phyloP scores from a whole-genome alignment of 371 early-diverging fungal genomes.

The Cokeromyces recurvatus region DNA sequence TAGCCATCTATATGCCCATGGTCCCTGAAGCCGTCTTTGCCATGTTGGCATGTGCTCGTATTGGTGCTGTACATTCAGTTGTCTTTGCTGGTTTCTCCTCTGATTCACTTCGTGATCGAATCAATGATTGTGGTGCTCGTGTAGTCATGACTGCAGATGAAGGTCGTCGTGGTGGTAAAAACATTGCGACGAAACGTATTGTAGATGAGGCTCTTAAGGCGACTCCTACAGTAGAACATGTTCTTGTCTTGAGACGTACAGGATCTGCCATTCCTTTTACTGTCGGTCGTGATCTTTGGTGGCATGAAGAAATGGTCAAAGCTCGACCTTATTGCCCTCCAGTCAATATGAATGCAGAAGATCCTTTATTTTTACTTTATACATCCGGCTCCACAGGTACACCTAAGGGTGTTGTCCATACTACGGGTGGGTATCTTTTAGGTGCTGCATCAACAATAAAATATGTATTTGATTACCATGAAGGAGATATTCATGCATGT shows the following conservation, averaged over 20 bases:
- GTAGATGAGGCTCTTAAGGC: constrained; percentile 80
- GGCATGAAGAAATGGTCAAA: constrained; percentile 75
- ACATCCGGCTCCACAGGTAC: constrained; percentile 94
- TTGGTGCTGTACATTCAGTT: constrained; percentile 88
- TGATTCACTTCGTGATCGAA: constrained; percentile 80
- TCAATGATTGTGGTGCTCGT: constrained; percentile 72
- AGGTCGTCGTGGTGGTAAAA: constrained; percentile 86
- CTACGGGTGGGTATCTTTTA: constrained; percentile 93
- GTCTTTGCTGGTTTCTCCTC: constrained; percentile 94
- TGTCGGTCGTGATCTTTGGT: constrained; percentile 78
- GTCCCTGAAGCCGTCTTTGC: constrained; percentile 91
- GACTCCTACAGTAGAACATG: constrained; percentile 73
- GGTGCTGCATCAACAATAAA: constrained; percentile 85
- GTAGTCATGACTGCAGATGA: constrained; percentile 82
- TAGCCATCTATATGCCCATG: constrained; percentile 97
- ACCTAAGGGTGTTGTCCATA: constrained; percentile 92
- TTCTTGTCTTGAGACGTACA: constrained; percentile 85
- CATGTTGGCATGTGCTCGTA: constrained; percentile 91
- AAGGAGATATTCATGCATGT: constrained; percentile 81
- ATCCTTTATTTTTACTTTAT: constrained; percentile 95
- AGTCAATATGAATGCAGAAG: constrained; percentile 81
- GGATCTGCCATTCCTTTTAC: constrained; percentile 66
- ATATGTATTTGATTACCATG: constrained; percentile 89
- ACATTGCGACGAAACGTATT: constrained; percentile 85
- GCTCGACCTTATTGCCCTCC: constrained; percentile 79